Conservation (phyloP, 306 rosid genomes). For the Malus asiatica region DNA sequence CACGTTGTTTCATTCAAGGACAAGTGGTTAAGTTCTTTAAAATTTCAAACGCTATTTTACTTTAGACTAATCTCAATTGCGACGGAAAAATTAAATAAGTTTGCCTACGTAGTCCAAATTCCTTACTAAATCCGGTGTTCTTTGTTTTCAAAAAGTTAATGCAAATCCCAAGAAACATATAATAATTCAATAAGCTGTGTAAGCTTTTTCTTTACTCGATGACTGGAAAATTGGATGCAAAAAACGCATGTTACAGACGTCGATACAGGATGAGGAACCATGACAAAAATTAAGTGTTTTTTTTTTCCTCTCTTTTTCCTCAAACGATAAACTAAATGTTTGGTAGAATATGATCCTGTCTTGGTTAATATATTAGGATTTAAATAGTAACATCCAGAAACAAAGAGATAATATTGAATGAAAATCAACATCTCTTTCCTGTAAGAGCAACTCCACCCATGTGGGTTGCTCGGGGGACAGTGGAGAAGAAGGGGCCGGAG, state of each 20-base stretch:
- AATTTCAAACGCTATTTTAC: too few species aligned
- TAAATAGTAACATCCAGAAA: background rate
- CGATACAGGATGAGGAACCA: too few species aligned
- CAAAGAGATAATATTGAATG: background rate
- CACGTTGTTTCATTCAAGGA: too few species aligned
- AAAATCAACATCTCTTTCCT: background rate
- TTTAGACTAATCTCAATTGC: too few species aligned
- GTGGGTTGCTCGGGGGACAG: too few species aligned
- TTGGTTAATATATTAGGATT: background rate
- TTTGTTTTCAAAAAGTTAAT: too few species aligned
- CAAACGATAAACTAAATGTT: background rate
- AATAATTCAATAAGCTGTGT: background rate
- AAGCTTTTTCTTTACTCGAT: background rate
- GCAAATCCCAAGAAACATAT: background rate
- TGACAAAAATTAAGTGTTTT: background rate
- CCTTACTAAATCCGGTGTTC: too few species aligned
- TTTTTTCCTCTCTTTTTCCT: background rate
- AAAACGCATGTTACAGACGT: background rate
- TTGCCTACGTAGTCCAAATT: too few species aligned
- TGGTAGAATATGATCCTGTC: background rate
- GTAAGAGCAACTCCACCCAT: background rate
- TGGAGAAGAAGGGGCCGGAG: too few species aligned
- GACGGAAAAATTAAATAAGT: too few species aligned
- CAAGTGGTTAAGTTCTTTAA: too few species aligned
- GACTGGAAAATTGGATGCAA: background rate